Evolutionary conservation across 441 rosid species (phyloP).

Genomic region (Geranium incanum): DNA sequence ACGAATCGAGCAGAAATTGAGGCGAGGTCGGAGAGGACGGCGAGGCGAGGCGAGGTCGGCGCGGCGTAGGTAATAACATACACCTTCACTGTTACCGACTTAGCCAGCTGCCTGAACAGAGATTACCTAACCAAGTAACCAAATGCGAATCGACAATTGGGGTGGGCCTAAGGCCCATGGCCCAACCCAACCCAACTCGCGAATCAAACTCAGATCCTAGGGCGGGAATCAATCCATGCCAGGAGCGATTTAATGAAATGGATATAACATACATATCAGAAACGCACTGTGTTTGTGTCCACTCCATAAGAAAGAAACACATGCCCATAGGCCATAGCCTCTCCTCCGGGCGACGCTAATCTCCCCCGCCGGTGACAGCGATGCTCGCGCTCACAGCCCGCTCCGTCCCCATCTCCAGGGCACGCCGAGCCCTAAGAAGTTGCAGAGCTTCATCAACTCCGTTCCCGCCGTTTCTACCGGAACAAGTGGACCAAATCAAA

Average conservation of each 20-base stretch:
- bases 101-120: no score
- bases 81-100: no score
- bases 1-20: no score
- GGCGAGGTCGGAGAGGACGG: no score
- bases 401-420: neutral
- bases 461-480: constrained; percentile 72
- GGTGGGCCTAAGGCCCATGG: neutral
- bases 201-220: neutral
- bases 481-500: constrained; percentile 58
- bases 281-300: neutral
- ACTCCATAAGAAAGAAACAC: constrained; percentile 1
- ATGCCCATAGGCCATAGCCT: neutral
- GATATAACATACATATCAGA: neutral
- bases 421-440: neutral
- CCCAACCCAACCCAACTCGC: neutral
- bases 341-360: constrained; percentile 6
- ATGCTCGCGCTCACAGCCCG: neutral
- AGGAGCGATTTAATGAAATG: neutral
- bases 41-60: no score
- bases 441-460: constrained; percentile 3
- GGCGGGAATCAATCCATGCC: neutral
- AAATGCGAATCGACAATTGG: no score
- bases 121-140: no score
- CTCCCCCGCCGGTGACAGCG: neutral
- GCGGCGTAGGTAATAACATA: no score